Base-by-base conservation (phyloP, 345 rosid genomes). In the Gossypium bickii region DNA sequence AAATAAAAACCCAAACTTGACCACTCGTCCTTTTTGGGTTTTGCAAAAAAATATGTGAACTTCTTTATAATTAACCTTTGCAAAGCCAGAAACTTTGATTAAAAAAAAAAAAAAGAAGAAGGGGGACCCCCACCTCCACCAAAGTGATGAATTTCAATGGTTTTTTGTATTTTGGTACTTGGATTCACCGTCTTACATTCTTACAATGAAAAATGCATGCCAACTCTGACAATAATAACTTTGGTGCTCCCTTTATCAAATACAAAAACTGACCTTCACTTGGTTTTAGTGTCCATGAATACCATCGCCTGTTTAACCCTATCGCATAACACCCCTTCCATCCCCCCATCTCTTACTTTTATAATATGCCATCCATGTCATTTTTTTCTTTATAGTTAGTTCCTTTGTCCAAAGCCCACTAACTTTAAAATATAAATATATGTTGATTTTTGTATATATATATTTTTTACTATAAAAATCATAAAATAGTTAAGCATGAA, bases 201-300 rank as follows among this genome's bases (percentile, higher is more conserved):
- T 47, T 52, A 70, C 29, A 77, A 67, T 51, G 59, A 25, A 53
- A 48, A 48, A 4, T 53, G 82, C 84, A 81, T 82, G 83, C 80
- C 82, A 79, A 76, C 48, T 63, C 86, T 83, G 86, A 86, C 85
- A 83, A 13, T 15, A 49, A 48, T 13, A 66, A 61, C 73, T 77
- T 82, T 77, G 78, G 52, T 82, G 84, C 76, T 66, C 78, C 85
- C 87, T 70, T 55, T 48, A 9, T 56, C 63, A 51, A 67, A 73
- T 70, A 79, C 86, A 79, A 55, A 81, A 34, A 34, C 76, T 61
- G 82, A 63, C 61, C 70, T 44, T 12, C 51, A 27, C 29, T 79
- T 48, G 41, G 63, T 76, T 61, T 78, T 58, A 29, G 58, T 61
- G 67, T 45, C 7, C 7, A 34, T 34, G 41, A 34, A 34, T 34